Base-by-base conservation (phyloP, 495 filamentous ascomycete species). In the Stereocaulon alpinum region DNA sequence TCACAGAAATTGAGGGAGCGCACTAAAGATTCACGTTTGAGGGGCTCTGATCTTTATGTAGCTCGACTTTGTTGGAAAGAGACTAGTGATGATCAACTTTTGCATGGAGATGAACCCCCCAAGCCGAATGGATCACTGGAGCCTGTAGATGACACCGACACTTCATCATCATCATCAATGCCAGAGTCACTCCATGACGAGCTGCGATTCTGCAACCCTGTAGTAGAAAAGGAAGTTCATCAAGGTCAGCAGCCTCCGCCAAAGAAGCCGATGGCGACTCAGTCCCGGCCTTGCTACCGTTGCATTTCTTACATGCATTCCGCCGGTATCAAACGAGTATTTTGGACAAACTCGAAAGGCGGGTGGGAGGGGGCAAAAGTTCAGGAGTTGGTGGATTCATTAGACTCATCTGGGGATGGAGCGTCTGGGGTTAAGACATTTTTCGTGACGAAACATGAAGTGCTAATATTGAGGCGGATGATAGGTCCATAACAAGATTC, bases 371-470 rank as follows among this genome's bases (percentile, higher is more conserved):
- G 75, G 18, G 74, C 70, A 4, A 79, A 79, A 63, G 75, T 79
- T 2, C 64, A 73, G 15, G 75, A 79, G 61, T 62, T 79, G 15
- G 71, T 76, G 6, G 71, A 79, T 55, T 70, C 74, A 24, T 62
- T 78, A 37, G 74, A 77, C 27, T 52, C 27, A 11, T 12, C 41
- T 7, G 48, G 54, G 10, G 56, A 45, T 3, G 68, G 60, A 3
- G 56, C 15, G 22, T 49, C 51, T 44, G 64, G 59, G 15, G 60
- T 60, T 0, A 64, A 60, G 14, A 68, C 62, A 11, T 61, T 77
- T 9, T 79, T 78, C 63, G 70, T 77, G 14, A 80, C 76, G 14
- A 80, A 77, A 69, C 76, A 80, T 68, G 76, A 78, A 63, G 71
- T 79, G 22, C n/a, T 32, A 15, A 50, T 50, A 22, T 50, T 30